Evolutionary conservation across 2,329 filamentous ascomycete species (phyloP).

Genomic region (Ilyonectria robusta): DNA sequence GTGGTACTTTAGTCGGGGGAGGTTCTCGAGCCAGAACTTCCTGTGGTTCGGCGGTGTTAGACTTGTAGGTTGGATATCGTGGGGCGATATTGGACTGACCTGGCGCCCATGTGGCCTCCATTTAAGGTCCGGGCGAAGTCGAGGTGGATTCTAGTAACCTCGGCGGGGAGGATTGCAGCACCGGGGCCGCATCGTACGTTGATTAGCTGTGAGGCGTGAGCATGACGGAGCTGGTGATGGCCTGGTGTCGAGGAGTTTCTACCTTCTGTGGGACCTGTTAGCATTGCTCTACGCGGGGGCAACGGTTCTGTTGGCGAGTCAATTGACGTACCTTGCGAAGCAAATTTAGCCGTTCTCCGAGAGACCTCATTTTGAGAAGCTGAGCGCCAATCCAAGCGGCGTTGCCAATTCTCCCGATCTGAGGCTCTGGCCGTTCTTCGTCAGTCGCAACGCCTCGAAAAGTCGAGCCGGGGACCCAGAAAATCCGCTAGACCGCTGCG

Average conservation of each 20-base stretch:
- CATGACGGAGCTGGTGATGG: constrained; percentile 41
- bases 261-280: constrained; percentile 58
- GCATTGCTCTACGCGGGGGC: constrained; percentile 20
- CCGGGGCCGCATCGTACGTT: constrained; percentile 85
- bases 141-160: constrained; percentile 82
- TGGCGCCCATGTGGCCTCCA: constrained; percentile 80
- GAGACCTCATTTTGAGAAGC: constrained; percentile 56
- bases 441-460: constrained; percentile 44
- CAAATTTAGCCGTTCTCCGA: constrained; percentile 80
- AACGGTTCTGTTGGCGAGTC: not conserved
- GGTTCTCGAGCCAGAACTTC: constrained; percentile 88
- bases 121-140: constrained; percentile 75
- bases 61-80: not conserved
- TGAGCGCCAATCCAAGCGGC: constrained; percentile 36
- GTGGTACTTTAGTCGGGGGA: constrained; percentile 93
- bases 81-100: constrained; percentile 62
- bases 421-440: constrained; percentile 25
- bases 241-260: constrained; percentile 43
- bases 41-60: constrained; percentile 61
- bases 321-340: constrained; percentile 75
- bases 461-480: constrained; percentile 44
- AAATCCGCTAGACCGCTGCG: constrained; percentile 47
- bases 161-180: constrained; percentile 82
- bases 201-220: constrained; percentile 71
- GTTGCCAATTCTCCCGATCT: constrained; percentile 32